Base-by-base conservation (phyloP, 1,284 basidiomycete genomes). In the Moniliella sp. region DNA sequence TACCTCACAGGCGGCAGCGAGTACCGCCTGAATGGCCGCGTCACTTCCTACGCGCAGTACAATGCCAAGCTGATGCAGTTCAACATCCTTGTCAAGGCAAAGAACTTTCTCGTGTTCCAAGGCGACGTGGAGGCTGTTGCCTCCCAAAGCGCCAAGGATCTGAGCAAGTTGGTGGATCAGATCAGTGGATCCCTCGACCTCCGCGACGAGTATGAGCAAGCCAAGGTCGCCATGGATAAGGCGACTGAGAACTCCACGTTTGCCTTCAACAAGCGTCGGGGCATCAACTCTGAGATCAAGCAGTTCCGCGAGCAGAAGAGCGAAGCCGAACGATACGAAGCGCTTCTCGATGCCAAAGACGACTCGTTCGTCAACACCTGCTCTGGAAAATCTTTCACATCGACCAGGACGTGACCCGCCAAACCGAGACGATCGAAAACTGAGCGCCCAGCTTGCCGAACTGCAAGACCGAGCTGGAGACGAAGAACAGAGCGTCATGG, bases 41-140 rank as follows among this genome's bases (percentile, higher is more conserved):
- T 40, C 7, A 43, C 44, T 8, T 38, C 45, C 18, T 44, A 49
- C 15, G 34, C 41, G 3, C 43, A 45, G 26, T 59, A 59, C 43
- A 56, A 51, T 29, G 26, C 33, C 3, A 43, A 41, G 28, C 48
- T 59, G 4, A 45, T 51, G 31, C 43, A 48, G 30, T 50, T 56
- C 42, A 93, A 94, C 57, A 82, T 99, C 51, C 78, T 97, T n/a
- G 86, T 97, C 57, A 93, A 93, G 64, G 91, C 91, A 13, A 93
- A 93, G 66, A 97, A 97, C 66, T 97, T 97, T 57, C 75, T 97
- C 34, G 91, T 97, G n/a, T 99, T 99, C 65, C 57, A 59, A 62
- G 91, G 91, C 34, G 91, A 97, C 58, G 91, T 99, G 23, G 91
- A 97, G 64, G 81, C 83, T 2, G 81, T 99, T 28, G 91, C 91